Evolutionary conservation across 2,329 filamentous ascomycete genomes (phyloP), one percentile per base, ranked within the genome.

Genomic region (Trichoderma atroviride): DNA sequence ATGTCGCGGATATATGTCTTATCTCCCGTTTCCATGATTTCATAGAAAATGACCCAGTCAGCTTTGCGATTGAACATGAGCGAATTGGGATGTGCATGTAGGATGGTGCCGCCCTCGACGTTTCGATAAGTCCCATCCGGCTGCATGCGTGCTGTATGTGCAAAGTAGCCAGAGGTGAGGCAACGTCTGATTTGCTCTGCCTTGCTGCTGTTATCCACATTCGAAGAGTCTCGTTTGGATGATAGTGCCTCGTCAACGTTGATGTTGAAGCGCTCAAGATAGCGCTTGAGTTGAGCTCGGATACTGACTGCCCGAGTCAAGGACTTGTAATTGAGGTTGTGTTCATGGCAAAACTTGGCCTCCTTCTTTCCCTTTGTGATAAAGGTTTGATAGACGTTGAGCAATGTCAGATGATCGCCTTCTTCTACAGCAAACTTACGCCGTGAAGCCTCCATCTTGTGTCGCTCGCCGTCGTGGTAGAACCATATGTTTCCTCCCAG

Each of bases 1-100:
- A 98, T 83, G 79, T 98, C 95, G 68, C 93, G 86, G 74, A 99
- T 96, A 77, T 91, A 98, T 0, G 88, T 94, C 84, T 98, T 98
- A 72, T 88, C 88, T 11, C 91, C 89, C 5, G 92, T 96, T 82
- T 98, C 93, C 85, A 97, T 88, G 47, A 97, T 89, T 81, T 97
- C 95, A 75, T 96, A 92, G 77, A 97, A 99, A 40, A 99, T 87
- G 11, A 98, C 94, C 94, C 95, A 98, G 72, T 97, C 94, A 13
- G 93, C 93, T 82, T 96, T 97, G 69, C 94, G 89, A 79, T 97
- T 97, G 83, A 98, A 98, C 89, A 98, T 93, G 74, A 98, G 82
- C 50, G 92, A 96, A 76, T 89, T 97, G 0, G 96, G 96, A 80
- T 99, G 96, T 27, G 94, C 93, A 82, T 97, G 88, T 65, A 98